phyloP scores from a whole-genome alignment of 1,284 basidiomycete genomes.

The Marasmius sp. region DNA sequence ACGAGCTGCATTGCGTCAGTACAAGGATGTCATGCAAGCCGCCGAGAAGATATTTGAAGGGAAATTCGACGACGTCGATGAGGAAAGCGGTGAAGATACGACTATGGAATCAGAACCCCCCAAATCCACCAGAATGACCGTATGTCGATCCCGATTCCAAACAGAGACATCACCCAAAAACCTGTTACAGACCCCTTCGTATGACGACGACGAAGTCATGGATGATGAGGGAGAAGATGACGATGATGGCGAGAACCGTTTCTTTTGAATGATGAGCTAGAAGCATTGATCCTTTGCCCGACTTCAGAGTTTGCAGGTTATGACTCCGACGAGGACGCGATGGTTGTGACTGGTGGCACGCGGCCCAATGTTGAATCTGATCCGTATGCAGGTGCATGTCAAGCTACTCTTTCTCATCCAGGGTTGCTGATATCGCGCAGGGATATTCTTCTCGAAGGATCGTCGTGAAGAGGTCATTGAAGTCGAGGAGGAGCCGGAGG shows the following conservation, averaged over 20 bases:
- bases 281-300: slow-evolving; percentile 20
- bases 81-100: slow-evolving; percentile 41
- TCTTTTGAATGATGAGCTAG: slow-evolving; percentile 11
- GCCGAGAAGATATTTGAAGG: slow-evolving; percentile 84
- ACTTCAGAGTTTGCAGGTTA: slow-evolving; percentile 70
- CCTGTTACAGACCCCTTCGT: slow-evolving; percentile 49
- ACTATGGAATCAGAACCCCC: slow-evolving; percentile 22
- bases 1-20: slow-evolving; percentile 70
- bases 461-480: slow-evolving; percentile 84
- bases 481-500: slow-evolving; percentile 75
- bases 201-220: slow-evolving; percentile 43
- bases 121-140: slow-evolving; percentile 21
- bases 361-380: slow-evolving; percentile 53
- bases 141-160: slow-evolving; percentile 13
- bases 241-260: slow-evolving; percentile 55
- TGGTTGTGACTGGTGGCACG: slow-evolving; percentile 32
- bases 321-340: slow-evolving; percentile 62
- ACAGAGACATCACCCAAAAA: background rate
- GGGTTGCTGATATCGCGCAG: slow-evolving; percentile 35
- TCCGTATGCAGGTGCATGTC: slow-evolving; percentile 74
- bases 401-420: background rate
- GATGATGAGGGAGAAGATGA: slow-evolving; percentile 42
- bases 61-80: slow-evolving; percentile 70
- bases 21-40: slow-evolving; percentile 88
- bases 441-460: slow-evolving; percentile 91